These are phyloP conservation scores for Diversispora epigaea DNA, from an alignment of 192 early-diverging fungal genomes.

Conservation along the genomic window DNA sequence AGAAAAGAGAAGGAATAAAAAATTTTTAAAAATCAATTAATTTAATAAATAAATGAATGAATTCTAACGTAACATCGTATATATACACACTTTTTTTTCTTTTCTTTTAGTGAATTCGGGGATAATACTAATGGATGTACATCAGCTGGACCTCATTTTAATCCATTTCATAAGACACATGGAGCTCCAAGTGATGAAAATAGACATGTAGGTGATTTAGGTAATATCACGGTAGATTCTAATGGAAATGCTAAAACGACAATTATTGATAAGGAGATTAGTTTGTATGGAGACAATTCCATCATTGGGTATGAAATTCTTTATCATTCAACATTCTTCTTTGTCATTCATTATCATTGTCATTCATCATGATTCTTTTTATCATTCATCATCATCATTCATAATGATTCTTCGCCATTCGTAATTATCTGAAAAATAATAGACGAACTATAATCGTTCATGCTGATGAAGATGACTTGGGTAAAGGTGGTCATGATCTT, in stretches of 20 bases:
- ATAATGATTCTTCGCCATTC: neutral
- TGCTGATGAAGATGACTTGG: conserved; percentile 82
- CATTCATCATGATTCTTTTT: neutral
- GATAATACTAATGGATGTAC: conserved; percentile 83
- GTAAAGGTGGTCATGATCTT: conserved; percentile 69
- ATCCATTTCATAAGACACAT: conserved; percentile 76
- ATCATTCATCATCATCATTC: neutral
- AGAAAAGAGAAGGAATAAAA: too few relatives aligned
- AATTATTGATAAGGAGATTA: conserved; percentile 62
- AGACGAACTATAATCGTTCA: conserved; percentile 85
- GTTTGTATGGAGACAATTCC: conserved; percentile 71
- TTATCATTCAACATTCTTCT: neutral
- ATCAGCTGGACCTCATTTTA: conserved; percentile 86
- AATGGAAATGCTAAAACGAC: conserved; percentile 58
- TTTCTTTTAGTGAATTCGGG: conserved; percentile 61
- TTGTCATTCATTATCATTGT: neutral
- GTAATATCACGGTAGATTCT: conserved; percentile 67
- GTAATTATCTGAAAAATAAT: neutral
- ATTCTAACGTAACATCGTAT: neutral
- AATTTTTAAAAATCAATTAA: too few relatives aligned
- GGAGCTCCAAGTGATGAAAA: conserved; percentile 66
- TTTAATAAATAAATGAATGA: conserved; percentile 1
- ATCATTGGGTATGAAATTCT: conserved; percentile 65
- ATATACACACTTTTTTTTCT: neutral
- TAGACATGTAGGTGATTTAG: conserved; percentile 90